These are phyloP conservation scores for Aspergillus sp. DNA, from an alignment of 2,329 filamentous ascomycete genomes.

Conservation along the genomic window DNA sequence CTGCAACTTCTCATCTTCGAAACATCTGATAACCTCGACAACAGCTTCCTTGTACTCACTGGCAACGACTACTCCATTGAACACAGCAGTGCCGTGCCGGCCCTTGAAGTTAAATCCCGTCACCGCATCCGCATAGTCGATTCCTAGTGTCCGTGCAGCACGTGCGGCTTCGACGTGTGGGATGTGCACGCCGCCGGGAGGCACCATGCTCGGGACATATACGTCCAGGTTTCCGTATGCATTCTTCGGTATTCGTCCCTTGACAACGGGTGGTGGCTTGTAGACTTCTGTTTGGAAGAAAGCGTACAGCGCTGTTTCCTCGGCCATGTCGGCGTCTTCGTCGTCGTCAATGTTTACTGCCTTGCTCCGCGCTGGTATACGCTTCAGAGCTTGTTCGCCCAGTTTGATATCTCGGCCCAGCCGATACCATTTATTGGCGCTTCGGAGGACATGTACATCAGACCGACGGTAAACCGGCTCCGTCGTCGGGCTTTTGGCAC, in stretches of 20 bases:
- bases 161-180: slow-evolving; percentile 63
- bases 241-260: slow-evolving; percentile 70
- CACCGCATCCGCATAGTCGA: slow-evolving; percentile 89
- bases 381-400: slow-evolving; percentile 82
- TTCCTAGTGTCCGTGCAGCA: slow-evolving; percentile 74
- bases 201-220: slow-evolving; percentile 68
- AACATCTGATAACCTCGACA: slow-evolving; percentile 66
- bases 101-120: slow-evolving; percentile 89
- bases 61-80: slow-evolving; percentile 78
- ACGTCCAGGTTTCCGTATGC: slow-evolving; percentile 66
- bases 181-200: slow-evolving; percentile 62
- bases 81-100: slow-evolving; percentile 80
- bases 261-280: slow-evolving; percentile 72
- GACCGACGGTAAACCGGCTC: slow-evolving; percentile 81
- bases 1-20: slow-evolving; percentile 69
- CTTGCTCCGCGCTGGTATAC: slow-evolving; percentile 57
- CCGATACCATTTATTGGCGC: slow-evolving; percentile 88
- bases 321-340: slow-evolving; percentile 49
- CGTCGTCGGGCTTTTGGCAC: slow-evolving; percentile 55
- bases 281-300: slow-evolving; percentile 71
- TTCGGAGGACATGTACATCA: slow-evolving; percentile 79
- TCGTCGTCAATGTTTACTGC: slow-evolving; percentile 38
- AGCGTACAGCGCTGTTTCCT: slow-evolving; percentile 64
- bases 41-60: slow-evolving; percentile 73
- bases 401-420: slow-evolving; percentile 78